Percentiles rank a stretch among this genome's conserved stretches.
These are phyloP conservation scores for Diaporthe aspalathi DNA, from an alignment of 2,329 filamentous ascomycete genomes.

Conservation along the genomic window DNA sequence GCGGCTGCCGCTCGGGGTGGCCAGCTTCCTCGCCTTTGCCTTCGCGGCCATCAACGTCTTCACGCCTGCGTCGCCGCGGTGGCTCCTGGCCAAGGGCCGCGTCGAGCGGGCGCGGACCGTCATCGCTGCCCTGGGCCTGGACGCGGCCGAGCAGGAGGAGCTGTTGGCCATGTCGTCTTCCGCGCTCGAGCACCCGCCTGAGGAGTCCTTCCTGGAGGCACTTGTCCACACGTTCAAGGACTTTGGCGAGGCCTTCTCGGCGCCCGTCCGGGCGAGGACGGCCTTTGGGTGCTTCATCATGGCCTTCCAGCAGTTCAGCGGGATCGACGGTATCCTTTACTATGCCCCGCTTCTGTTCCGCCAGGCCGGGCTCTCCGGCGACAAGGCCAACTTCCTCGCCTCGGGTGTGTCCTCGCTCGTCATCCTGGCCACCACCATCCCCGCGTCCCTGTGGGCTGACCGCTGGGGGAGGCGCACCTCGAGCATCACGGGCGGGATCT, in stretches of 20 bases:
- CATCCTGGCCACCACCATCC: slow-evolving; percentile 65
- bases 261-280: slow-evolving; percentile 57
- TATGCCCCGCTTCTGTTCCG: slow-evolving; percentile 71
- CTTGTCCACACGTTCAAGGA: slow-evolving; percentile 27
- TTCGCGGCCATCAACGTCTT: slow-evolving; percentile 48
- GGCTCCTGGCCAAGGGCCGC: slow-evolving; percentile 60
- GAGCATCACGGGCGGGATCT: slow-evolving; percentile 63
- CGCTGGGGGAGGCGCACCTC: slow-evolving; percentile 66
- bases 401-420: slow-evolving; percentile 69
- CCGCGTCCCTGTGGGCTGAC: slow-evolving; percentile 66
- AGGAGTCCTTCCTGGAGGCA: slow-evolving; percentile 42
- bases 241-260: slow-evolving; percentile 45
- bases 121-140: slow-evolving; percentile 55
- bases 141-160: slow-evolving; percentile 57
- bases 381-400: slow-evolving; percentile 65
- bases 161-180: slow-evolving; percentile 44
- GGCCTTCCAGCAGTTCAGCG: slow-evolving; percentile 68
- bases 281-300: slow-evolving; percentile 68
- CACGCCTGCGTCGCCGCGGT: slow-evolving; percentile 65
- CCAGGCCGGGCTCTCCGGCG: slow-evolving; percentile 66
- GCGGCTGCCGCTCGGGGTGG: slow-evolving; percentile 63
- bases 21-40: slow-evolving; percentile 50
- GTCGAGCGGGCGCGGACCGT: slow-evolving; percentile 56
- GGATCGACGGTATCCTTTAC: slow-evolving; percentile 68
- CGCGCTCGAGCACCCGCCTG: slow-evolving; percentile 43